Percentiles rank a stretch among this genome's conserved stretches.
These are phyloP conservation scores for Fraxinus albicans DNA, from an alignment of 305 asterid species.

Conservation along the genomic window DNA sequence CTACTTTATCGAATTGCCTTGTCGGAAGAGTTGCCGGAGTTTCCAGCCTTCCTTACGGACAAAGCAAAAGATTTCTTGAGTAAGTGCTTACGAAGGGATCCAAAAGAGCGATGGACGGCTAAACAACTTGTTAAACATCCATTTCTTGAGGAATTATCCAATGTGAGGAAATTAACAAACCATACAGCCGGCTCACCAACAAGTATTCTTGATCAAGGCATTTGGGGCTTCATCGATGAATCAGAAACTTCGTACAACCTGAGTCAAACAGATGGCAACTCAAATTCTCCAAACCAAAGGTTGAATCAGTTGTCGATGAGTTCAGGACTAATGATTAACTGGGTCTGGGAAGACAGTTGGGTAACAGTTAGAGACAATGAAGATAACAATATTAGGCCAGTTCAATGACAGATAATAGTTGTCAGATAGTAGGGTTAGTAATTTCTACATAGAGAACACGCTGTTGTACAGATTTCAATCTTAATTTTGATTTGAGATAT, in stretches of 20 bases:
- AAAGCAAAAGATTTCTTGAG: slow-evolving; percentile 53
- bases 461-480: slow-evolving; percentile 10
- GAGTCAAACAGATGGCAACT: background rate
- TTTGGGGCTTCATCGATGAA: slow-evolving; percentile 64
- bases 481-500: slow-evolving; percentile 6
- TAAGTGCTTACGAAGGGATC: slow-evolving; percentile 58
- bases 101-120: slow-evolving; percentile 59
- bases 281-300: slow-evolving; percentile 30
- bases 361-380: slow-evolving; percentile 37
- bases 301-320: slow-evolving; percentile 28
- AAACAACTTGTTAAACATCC: slow-evolving; percentile 57
- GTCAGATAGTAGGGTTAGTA: slow-evolving; percentile 11
- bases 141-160: slow-evolving; percentile 34
- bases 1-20: slow-evolving; percentile 53
- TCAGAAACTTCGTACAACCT: slow-evolving; percentile 1
- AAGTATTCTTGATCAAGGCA: slow-evolving; percentile 64
- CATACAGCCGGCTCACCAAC: slow-evolving; percentile 50
- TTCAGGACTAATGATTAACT: slow-evolving; percentile 29
- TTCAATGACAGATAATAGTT: slow-evolving; percentile 6
- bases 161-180: background rate
- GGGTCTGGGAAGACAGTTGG: slow-evolving; percentile 54
- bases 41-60: slow-evolving; percentile 53
- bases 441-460: slow-evolving; percentile 14
- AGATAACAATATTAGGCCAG: background rate
- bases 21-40: slow-evolving; percentile 49